A percentile compares a stretch with the other conserved stretches of the same genome.
These are phyloP conservation scores for Oryza coarctata DNA, from an alignment of 176 grass and related monocot species.

Conservation along the genomic window DNA sequence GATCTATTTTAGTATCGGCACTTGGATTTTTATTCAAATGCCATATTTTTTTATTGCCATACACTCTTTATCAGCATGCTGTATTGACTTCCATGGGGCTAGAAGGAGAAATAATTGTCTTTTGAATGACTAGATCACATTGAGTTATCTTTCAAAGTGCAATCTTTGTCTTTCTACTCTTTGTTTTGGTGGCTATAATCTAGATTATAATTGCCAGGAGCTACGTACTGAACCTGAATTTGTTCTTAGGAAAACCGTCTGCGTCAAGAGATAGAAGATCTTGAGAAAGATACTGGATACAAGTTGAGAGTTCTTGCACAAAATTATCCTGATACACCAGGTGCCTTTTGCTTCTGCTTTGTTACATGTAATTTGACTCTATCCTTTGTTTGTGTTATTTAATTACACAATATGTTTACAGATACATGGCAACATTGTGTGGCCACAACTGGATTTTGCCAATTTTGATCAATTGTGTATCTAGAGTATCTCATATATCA, in stretches of 20 bases:
- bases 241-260: conserved; percentile 69
- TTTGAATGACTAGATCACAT: not conserved
- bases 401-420: not conserved
- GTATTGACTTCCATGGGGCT: not conserved
- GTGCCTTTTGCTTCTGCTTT: conserved; percentile 33
- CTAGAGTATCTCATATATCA: not conserved
- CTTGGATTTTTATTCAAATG: not conserved
- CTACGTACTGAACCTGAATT: not conserved
- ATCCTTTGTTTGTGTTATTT: not conserved
- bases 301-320: conserved; percentile 94
- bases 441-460: not conserved
- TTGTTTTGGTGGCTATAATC: not conserved
- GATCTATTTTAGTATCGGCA: not conserved
- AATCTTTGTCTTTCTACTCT: not conserved
- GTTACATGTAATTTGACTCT: not conserved
- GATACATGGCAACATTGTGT: not conserved
- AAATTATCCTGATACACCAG: conserved; percentile 93
- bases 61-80: not conserved
- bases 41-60: not conserved
- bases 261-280: conserved; percentile 70
- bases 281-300: conserved; percentile 92
- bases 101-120: conserved; percentile 4
- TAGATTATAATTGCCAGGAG: not conserved
- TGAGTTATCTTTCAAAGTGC: not conserved
- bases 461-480: not conserved